Conservation (phyloP, 305 asterid species). For the Andrographis paniculata region DNA sequence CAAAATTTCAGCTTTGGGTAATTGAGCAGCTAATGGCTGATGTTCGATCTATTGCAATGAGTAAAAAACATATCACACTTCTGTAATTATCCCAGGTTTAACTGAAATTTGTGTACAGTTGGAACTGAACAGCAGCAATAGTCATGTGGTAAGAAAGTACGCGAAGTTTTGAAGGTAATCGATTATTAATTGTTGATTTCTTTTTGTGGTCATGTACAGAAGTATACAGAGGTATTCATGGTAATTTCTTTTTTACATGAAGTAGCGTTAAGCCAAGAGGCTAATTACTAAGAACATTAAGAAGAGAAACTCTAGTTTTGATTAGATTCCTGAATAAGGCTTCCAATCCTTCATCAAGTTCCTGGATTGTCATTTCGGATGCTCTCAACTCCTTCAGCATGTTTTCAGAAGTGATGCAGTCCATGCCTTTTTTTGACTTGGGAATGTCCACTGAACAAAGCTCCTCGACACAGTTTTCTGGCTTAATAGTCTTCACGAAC, state of each 20-base stretch:
- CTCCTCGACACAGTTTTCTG: conserved; percentile 9
- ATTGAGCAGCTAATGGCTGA: too few species aligned
- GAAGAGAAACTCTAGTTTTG: background rate
- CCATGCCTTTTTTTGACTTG: conserved; percentile 11
- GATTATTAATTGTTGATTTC: background rate
- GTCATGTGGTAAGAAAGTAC: too few species aligned
- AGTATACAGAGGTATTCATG: conserved; percentile 1
- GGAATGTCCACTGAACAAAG: conserved; percentile 11
- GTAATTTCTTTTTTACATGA: background rate
- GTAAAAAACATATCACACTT: too few species aligned
- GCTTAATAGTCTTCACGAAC: conserved; percentile 11
- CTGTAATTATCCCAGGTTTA: too few species aligned
- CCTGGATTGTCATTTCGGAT: background rate
- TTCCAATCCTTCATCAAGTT: background rate
- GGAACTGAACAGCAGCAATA: too few species aligned
- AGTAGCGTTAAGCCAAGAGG: background rate
- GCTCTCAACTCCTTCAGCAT: background rate
- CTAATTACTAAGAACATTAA: conserved; percentile 1
- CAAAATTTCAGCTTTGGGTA: background rate
- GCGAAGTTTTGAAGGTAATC: too few species aligned
- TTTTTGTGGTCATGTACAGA: background rate
- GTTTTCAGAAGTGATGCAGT: background rate
- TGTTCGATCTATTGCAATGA: too few species aligned
- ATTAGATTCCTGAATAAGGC: background rate
- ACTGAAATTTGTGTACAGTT: too few species aligned